Base-by-base conservation (phyloP, 371 early-diverging fungal genomes). In the Sporodiniella umbellata region DNA sequence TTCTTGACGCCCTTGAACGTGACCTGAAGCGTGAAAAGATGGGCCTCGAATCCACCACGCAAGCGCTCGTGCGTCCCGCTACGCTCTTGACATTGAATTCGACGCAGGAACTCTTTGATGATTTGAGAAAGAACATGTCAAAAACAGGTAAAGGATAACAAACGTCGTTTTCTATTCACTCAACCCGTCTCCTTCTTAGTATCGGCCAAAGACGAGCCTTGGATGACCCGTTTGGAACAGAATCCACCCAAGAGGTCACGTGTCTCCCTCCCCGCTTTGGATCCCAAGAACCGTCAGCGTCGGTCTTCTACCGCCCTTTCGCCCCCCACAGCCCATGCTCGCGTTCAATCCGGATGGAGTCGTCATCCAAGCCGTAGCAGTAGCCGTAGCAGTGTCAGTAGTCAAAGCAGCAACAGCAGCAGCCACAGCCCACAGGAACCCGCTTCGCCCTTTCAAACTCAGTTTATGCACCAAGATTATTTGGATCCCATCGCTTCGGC, bases 1-100 rank as follows among this genome's bases (percentile, higher is more conserved):
- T 96, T 64, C 83, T 94, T 48, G 99, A 99, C 75, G 99, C 99
- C 17, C 82, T 99, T 31, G 99, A 99, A 72, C 87, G 99, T 44
- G 99, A 99, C 70, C 72, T 99, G 25, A 94, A 98, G 75, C 85
- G 99, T 44, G 99, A 98, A 75, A 84, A 88, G 26, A 79, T 87
- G 60, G 92, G 90, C 3, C 70, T 85, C 26, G 90, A 90, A 56
- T 86, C 94, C 1, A 90, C 92, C 1, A 93, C 92, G 3, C 54
- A 68, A 18, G 79, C 86, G 10, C 71, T 81, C 4, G 67, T 80
- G 25, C 80, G 82, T 51, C 84, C 86, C 17, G 86, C 84, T 6
- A 46, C 76, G 19, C 80, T 83, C 1, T 60, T 79, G 43, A 79
- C 83, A 4, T 62, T 83, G 8, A 83, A 85, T 53, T 78, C 85